These are phyloP conservation scores for Globisporangium iwayamae DNA, from an alignment of 352 stramenopile genomes.

Conservation along the genomic window DNA sequence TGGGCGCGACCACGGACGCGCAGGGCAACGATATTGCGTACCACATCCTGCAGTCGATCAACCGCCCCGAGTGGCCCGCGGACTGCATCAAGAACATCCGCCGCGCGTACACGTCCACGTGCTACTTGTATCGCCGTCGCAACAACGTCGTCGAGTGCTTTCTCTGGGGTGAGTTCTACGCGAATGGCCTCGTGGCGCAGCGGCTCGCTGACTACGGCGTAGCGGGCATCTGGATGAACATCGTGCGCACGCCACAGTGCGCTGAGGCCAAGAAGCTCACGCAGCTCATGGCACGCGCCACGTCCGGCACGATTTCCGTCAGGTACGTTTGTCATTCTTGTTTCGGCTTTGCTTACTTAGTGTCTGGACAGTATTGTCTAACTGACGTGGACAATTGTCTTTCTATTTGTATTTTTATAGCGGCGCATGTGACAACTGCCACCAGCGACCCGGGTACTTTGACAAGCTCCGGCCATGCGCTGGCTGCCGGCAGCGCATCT, in stretches of 20 bases:
- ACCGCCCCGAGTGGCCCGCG: constrained; percentile 18
- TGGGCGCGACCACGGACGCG: constrained; percentile 9
- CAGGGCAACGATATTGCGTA: constrained; percentile 19
- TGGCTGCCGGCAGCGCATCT: constrained; percentile 40
- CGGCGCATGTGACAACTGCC: constrained; percentile 29
- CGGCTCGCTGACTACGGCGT: constrained; percentile 19
- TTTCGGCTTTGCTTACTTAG: too few relatives aligned
- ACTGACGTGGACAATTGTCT: too few relatives aligned
- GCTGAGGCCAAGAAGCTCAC: constrained; percentile 14
- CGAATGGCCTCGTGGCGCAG: constrained; percentile 21
- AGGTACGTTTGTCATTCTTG: not conserved
- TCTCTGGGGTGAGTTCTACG: constrained; percentile 33
- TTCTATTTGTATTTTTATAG: not conserved
- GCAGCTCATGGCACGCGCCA: constrained; percentile 15
- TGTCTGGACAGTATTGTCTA: too few relatives aligned
- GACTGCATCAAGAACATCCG: constrained; percentile 26
- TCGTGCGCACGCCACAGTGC: constrained; percentile 17
- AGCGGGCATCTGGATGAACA: constrained; percentile 22
- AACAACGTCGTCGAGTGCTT: constrained; percentile 38
- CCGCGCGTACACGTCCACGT: constrained; percentile 37
- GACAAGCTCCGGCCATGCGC: constrained; percentile 27
- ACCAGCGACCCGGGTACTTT: constrained; percentile 23
- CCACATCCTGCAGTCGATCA: constrained; percentile 22
- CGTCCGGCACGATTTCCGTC: constrained; percentile 5
- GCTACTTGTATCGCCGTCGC: constrained; percentile 36